These are phyloP conservation scores for Botrytis deweyae DNA, from an alignment of 2,329 filamentous ascomycete genomes.

Conservation along the genomic window DNA sequence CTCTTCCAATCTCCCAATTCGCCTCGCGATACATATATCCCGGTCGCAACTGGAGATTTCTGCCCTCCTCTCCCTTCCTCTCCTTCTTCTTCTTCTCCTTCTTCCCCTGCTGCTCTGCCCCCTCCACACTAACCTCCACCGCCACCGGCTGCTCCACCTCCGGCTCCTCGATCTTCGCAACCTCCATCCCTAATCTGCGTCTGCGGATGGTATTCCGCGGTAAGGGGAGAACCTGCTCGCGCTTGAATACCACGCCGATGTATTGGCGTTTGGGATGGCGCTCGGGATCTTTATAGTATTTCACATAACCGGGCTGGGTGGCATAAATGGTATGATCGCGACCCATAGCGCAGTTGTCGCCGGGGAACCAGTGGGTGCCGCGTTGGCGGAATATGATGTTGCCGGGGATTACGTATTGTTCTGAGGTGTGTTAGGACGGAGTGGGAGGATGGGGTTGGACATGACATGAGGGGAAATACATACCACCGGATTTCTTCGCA, in stretches of 20 bases:
- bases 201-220: conserved; percentile 70
- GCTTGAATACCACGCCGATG: conserved; percentile 89
- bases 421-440: conserved; percentile 43
- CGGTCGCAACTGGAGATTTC: conserved; percentile 46
- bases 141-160: not conserved
- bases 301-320: conserved; percentile 82
- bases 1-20: conserved; percentile 67
- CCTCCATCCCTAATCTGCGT: conserved; percentile 73
- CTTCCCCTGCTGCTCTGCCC: conserved; percentile 22
- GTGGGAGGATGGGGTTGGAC: not conserved
- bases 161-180: conserved; percentile 46
- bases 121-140: conserved; percentile 20
- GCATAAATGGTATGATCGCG: conserved; percentile 96
- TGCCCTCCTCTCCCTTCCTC: conserved; percentile 40
- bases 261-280: conserved; percentile 85
- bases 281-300: conserved; percentile 89
- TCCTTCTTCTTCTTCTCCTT: conserved; percentile 27
- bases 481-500: conserved; percentile 88
- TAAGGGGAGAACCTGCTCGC: conserved; percentile 75
- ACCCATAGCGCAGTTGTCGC: conserved; percentile 93
- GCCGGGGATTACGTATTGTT: conserved; percentile 89
- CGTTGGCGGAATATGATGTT: conserved; percentile 99
- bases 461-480: conserved; percentile 33
- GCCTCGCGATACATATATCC: conserved; percentile 64
- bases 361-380: conserved; percentile 90